These are phyloP conservation scores for Ampelomyces quisqualis DNA, from an alignment of 2,329 filamentous ascomycete genomes.

Conservation along the genomic window DNA sequence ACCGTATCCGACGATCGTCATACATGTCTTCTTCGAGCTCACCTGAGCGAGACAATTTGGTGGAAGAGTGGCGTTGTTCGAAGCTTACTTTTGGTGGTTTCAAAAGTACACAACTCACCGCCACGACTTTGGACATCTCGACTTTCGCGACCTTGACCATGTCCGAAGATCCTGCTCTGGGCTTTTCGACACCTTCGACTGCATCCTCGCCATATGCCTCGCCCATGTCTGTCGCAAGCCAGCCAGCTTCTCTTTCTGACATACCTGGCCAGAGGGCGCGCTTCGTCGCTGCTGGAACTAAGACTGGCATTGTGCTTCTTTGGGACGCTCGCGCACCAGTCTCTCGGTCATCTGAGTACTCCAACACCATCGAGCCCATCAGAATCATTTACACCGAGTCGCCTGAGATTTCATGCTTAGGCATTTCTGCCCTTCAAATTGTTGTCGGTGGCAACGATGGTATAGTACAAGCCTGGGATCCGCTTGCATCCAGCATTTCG, in stretches of 20 bases:
- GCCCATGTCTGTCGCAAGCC: conserved; percentile 53
- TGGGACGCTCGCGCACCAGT: conserved; percentile 78
- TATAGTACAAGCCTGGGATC: conserved; percentile 94
- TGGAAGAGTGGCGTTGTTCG: conserved; percentile 68
- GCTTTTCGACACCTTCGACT: conserved; percentile 56
- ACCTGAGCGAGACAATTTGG: conserved; percentile 36
- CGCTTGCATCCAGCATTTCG: conserved; percentile 74
- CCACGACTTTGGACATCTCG: conserved; percentile 72
- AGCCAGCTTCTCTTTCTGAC: conserved; percentile 53
- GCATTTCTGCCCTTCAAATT: conserved; percentile 79
- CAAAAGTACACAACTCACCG: conserved; percentile 63
- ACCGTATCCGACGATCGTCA: conserved; percentile 34
- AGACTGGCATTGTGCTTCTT: conserved; percentile 70
- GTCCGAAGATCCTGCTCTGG: conserved; percentile 74
- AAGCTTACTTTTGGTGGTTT: conserved; percentile 62
- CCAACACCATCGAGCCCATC: conserved; percentile 67
- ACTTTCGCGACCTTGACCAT: conserved; percentile 68
- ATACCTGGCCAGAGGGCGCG: conserved; percentile 84
- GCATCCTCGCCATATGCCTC: conserved; percentile 57
- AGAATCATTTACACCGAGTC: conserved; percentile 87
- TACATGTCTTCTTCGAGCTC: conserved; percentile 42
- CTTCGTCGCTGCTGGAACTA: conserved; percentile 78
- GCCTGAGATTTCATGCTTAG: conserved; percentile 79
- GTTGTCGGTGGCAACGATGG: conserved; percentile 94
- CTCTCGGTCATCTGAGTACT: conserved; percentile 55